Conservation (phyloP, 2,329 filamentous ascomycete species). For the Colletotrichum zoysiae region DNA sequence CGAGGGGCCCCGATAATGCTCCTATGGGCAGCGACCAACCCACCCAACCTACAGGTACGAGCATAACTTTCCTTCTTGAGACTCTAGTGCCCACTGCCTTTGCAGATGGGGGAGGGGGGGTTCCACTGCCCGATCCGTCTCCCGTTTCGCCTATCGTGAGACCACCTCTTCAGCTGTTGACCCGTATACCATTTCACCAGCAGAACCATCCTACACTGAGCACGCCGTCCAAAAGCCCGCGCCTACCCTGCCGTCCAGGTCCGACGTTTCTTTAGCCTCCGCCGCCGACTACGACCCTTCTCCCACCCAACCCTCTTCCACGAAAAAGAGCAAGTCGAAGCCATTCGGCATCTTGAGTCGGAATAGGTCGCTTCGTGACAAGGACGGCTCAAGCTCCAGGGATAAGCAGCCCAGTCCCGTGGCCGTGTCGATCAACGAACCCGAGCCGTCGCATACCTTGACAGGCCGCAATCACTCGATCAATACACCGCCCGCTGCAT, state of each 20-base stretch:
- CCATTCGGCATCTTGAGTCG: slow-evolving; percentile 66
- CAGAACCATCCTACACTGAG: slow-evolving; percentile 50
- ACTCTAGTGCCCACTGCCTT: slow-evolving; percentile 40
- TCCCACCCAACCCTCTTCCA: slow-evolving; percentile 45
- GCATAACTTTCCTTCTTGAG: slow-evolving; percentile 41
- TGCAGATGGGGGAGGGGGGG: slow-evolving; percentile 33
- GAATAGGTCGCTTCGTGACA: slow-evolving; percentile 64
- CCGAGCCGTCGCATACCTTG: slow-evolving; percentile 52
- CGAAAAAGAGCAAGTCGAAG: slow-evolving; percentile 66
- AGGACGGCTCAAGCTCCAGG: slow-evolving; percentile 53
- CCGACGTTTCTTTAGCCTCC: slow-evolving; percentile 66
- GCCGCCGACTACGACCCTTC: slow-evolving; percentile 60
- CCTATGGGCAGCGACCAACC: slow-evolving; percentile 39
- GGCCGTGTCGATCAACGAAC: slow-evolving; percentile 50
- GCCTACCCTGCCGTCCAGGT: slow-evolving; percentile 60
- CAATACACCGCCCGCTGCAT: slow-evolving; percentile 73
- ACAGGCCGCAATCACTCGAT: slow-evolving; percentile 57
- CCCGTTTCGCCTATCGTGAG: slow-evolving; percentile 42
- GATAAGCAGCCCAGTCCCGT: slow-evolving; percentile 47
- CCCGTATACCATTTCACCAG: slow-evolving; percentile 39
- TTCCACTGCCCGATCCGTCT: slow-evolving; percentile 40
- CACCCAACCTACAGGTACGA: slow-evolving; percentile 43
- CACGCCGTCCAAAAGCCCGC: slow-evolving; percentile 55
- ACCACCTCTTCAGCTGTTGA: slow-evolving; percentile 39
- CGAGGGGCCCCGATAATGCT: slow-evolving; percentile 53